These are phyloP conservation scores for Phytomonas sp. DNA, from an alignment of 208 protist species.

Conservation along the genomic window DNA sequence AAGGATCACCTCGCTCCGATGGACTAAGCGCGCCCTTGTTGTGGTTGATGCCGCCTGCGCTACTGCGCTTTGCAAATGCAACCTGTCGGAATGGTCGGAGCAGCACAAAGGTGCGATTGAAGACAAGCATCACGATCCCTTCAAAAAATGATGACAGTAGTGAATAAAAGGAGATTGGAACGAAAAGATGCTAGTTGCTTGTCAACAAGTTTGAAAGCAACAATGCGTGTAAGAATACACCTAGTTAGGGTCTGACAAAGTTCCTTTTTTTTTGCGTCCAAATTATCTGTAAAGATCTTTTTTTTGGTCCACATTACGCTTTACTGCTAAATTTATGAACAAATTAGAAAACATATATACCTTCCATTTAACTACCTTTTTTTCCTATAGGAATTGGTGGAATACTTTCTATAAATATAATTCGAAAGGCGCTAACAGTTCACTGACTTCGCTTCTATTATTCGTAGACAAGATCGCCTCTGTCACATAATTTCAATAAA, in stretches of 20 bases:
- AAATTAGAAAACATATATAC: background rate
- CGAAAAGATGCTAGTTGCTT: background rate
- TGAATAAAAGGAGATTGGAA: background rate
- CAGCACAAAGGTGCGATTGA: slow-evolving; percentile 7
- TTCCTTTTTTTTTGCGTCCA: background rate
- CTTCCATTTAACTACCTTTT: no score
- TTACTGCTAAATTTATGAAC: background rate
- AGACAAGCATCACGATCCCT: background rate
- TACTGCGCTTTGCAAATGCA: slow-evolving; percentile 24
- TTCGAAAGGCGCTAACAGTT: background rate
- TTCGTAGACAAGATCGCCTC: background rate
- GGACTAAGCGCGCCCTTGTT: slow-evolving; percentile 50
- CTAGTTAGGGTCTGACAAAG: background rate
- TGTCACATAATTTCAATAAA: slow-evolving; percentile 1
- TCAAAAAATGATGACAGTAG: background rate
- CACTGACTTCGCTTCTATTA: background rate
- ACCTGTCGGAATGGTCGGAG: slow-evolving; percentile 21
- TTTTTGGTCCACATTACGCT: background rate
- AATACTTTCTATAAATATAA: no score
- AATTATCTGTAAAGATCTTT: background rate
- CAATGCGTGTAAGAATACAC: background rate
- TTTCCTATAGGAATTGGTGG: no score
- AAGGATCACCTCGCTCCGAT: slow-evolving; percentile 52
- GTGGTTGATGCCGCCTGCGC: slow-evolving; percentile 32
- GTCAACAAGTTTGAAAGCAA: background rate